Evolutionary conservation across 2,329 filamentous ascomycete species (phyloP).

Genomic region (Stagonosporopsis chrysanthemi): DNA sequence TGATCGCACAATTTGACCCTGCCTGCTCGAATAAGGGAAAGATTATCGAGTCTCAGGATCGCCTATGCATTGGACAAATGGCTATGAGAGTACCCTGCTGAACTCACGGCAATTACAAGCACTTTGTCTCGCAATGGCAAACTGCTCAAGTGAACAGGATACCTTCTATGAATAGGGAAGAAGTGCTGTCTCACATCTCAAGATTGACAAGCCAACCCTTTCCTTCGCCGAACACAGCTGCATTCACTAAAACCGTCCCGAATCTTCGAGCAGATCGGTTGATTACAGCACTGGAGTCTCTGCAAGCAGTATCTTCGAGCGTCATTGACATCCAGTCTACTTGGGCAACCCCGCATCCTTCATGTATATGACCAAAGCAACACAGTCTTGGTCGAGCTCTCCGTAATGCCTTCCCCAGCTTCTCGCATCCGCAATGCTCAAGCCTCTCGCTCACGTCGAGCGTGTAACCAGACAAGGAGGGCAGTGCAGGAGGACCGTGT

Average conservation of each 20-base stretch:
- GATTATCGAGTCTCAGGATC: no score
- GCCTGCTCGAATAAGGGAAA: no score
- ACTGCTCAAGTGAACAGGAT: no score
- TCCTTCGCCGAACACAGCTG: neutral
- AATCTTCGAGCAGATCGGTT: neutral
- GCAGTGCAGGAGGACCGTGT: conserved; percentile 61
- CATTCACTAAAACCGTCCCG: conserved; percentile 1
- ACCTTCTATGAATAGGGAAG: no score
- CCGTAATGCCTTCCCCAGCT: conserved; percentile 59
- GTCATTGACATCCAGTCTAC: neutral
- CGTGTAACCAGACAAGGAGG: conserved; percentile 40
- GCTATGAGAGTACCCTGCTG: no score
- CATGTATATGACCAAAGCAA: conserved; percentile 69
- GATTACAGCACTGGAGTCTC: neutral
- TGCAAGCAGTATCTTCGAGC: neutral
- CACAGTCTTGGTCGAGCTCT: conserved; percentile 59
- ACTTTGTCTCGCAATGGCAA: no score
- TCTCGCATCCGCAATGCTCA: conserved; percentile 60
- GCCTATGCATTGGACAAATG: no score
- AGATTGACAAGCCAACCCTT: neutral
- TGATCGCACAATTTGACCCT: no score
- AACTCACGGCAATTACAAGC: no score
- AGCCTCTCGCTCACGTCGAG: conserved; percentile 53
- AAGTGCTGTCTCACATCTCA: neutral
- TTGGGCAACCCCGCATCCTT: conserved; percentile 43